Evolutionary conservation across 2,329 filamentous ascomycete genomes (phyloP).

Genomic region (Penicillium polonicum): DNA sequence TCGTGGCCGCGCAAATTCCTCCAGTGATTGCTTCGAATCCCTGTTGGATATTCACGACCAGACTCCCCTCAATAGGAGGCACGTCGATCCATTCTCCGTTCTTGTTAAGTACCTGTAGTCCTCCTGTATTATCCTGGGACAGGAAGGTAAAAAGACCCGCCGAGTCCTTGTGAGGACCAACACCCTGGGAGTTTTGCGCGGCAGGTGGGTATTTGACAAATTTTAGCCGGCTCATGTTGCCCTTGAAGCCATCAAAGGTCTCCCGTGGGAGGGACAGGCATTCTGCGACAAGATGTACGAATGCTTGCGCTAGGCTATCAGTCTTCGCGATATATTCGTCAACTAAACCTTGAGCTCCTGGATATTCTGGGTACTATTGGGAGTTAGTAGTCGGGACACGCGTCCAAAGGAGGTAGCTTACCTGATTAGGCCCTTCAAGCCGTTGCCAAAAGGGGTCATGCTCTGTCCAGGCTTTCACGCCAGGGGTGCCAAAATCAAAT

Average conservation of each 20-base stretch:
- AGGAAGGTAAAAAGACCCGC: slow-evolving; percentile 45
- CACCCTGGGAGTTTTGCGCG: slow-evolving; percentile 48
- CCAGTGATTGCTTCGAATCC: slow-evolving; percentile 58
- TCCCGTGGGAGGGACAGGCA: slow-evolving; percentile 49
- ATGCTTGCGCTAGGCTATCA: slow-evolving; percentile 49
- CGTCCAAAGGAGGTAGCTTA: not conserved
- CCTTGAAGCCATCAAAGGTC: slow-evolving; percentile 52
- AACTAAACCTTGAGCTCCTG: slow-evolving; percentile 26
- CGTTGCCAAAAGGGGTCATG: slow-evolving; percentile 49
- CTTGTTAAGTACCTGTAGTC: slow-evolving; percentile 49
- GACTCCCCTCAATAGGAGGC: slow-evolving; percentile 43
- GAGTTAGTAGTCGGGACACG: not conserved
- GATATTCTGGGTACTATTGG: slow-evolving; percentile 27
- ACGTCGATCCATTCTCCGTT: slow-evolving; percentile 48
- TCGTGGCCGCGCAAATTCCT: slow-evolving; percentile 51
- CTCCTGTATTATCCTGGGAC: slow-evolving; percentile 46
- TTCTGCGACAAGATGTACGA: slow-evolving; percentile 58
- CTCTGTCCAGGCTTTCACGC: slow-evolving; percentile 27
- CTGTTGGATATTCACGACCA: slow-evolving; percentile 52
- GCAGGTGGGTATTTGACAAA: slow-evolving; percentile 56
- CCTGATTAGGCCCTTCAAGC: slow-evolving; percentile 33
- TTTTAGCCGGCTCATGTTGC: slow-evolving; percentile 54
- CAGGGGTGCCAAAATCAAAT: slow-evolving; percentile 43
- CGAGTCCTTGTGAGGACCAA: slow-evolving; percentile 59
- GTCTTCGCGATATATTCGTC: slow-evolving; percentile 55